These are phyloP conservation scores for Fomitopsis pulvina DNA, from an alignment of 768 basidiomycete species.

Conservation along the genomic window DNA sequence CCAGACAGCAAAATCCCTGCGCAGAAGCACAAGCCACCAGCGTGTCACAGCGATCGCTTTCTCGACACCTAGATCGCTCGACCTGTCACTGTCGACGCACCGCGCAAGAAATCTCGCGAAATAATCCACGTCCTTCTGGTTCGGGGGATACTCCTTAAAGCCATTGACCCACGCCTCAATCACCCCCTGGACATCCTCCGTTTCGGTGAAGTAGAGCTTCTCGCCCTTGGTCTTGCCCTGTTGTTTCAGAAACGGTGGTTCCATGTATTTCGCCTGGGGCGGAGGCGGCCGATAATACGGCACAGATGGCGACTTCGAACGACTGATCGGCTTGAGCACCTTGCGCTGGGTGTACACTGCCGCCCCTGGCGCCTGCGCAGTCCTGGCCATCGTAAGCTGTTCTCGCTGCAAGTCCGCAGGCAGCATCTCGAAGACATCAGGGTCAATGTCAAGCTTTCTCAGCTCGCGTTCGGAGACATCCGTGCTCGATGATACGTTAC, in stretches of 20 bases:
- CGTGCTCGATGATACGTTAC: constrained; percentile 28
- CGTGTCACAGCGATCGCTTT: constrained; percentile 64
- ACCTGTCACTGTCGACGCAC: constrained; percentile 49
- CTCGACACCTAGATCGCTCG: constrained; percentile 62
- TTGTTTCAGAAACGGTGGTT: constrained; percentile 48
- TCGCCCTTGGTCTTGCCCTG: constrained; percentile 44
- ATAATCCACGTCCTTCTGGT: constrained; percentile 65
- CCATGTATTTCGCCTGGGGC: constrained; percentile 47
- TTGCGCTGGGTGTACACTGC: constrained; percentile 28
- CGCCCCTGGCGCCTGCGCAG: constrained; percentile 30
- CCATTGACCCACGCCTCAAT: constrained; percentile 73
- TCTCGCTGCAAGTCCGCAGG: constrained; percentile 69
- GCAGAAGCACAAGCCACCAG: constrained; percentile 76
- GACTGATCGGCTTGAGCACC: constrained; percentile 37
- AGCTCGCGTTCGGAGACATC: constrained; percentile 54
- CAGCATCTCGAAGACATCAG: constrained; percentile 57
- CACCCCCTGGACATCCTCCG: constrained; percentile 64
- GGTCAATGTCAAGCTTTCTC: constrained; percentile 62
- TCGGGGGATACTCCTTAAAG: constrained; percentile 57
- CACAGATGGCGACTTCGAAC: constrained; percentile 27
- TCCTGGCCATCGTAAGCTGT: constrained; percentile 55
- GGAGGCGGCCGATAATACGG: constrained; percentile 40
- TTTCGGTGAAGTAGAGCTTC: constrained; percentile 53
- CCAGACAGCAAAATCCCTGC: constrained; percentile 54
- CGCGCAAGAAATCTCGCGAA: constrained; percentile 68